Conservation (phyloP, 352 stramenopile species). For the Phytopythium cucurbitacearum region DNA sequence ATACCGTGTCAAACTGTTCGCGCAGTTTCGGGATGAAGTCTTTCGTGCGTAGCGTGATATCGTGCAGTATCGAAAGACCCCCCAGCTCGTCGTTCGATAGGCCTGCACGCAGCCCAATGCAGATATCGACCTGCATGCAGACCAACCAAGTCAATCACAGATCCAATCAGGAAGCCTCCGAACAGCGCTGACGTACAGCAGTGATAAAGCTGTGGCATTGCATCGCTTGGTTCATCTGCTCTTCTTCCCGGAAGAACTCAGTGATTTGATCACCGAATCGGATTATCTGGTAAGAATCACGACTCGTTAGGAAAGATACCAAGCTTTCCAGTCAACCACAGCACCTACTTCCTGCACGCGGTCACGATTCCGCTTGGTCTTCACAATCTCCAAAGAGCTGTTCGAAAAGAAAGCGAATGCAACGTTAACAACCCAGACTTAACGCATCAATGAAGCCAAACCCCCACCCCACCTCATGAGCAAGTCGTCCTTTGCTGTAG, state of each 20-base stretch:
- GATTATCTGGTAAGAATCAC: constrained; percentile 52
- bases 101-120: constrained; percentile 47
- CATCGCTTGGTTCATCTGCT: constrained; percentile 69
- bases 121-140: constrained; percentile 62
- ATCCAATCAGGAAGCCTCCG: no score
- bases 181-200: constrained; percentile 31
- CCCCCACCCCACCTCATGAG: constrained; percentile 40
- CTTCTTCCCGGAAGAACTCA: constrained; percentile 68
- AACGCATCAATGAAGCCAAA: neutral
- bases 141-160: constrained; percentile 3
- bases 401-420: constrained; percentile 1
- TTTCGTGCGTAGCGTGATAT: constrained; percentile 57
- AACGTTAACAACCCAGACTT: neutral
- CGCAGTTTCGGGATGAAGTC: constrained; percentile 73
- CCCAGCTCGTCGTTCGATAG: constrained; percentile 39
- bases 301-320: constrained; percentile 3
- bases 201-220: constrained; percentile 61
- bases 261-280: constrained; percentile 35
- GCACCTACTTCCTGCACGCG: constrained; percentile 51
- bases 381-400: constrained; percentile 80
- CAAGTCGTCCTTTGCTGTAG: constrained; percentile 67
- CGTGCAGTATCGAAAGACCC: constrained; percentile 50
- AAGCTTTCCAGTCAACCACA: neutral
- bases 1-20: constrained; percentile 70
- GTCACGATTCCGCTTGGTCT: constrained; percentile 78